phyloP scores from a whole-genome alignment of 2,329 filamentous ascomycete species.

The Fusarium sp. region DNA sequence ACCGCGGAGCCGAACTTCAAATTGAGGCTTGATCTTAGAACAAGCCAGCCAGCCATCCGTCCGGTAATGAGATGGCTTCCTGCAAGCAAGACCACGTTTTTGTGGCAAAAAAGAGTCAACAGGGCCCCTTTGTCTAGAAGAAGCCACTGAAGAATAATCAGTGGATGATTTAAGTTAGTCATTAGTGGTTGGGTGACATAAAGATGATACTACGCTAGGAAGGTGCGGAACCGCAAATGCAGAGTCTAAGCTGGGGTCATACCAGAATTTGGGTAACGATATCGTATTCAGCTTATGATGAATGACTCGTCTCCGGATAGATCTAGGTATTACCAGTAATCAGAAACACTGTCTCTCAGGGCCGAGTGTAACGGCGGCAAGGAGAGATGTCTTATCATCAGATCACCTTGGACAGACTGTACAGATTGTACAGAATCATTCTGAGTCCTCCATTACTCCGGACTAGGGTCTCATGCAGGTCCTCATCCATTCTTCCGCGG shows the following conservation, averaged over 20 bases:
- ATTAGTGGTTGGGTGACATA: neutral
- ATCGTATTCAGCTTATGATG: neutral
- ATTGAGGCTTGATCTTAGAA: neutral
- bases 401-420: rapidly evolving
- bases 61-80: neutral
- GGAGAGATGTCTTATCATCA: neutral
- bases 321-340: neutral
- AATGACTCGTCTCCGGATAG: neutral
- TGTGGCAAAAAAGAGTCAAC: neutral
- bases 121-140: neutral
- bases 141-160: neutral
- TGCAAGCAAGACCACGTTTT: constrained; percentile 17
- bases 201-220: neutral
- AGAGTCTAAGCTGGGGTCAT: constrained; percentile 2
- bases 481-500: neutral
- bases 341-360: neutral
- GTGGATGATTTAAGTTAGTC: neutral
- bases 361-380: neutral
- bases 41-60: constrained; percentile 12
- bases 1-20: constrained; percentile 34
- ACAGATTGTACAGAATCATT: neutral
- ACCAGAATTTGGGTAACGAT: neutral
- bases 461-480: neutral
- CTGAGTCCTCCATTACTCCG: neutral
- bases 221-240: constrained; percentile 33